These are phyloP conservation scores for Fusarium sp. DNA, from an alignment of 2,329 filamentous ascomycete genomes.

Conservation along the genomic window DNA sequence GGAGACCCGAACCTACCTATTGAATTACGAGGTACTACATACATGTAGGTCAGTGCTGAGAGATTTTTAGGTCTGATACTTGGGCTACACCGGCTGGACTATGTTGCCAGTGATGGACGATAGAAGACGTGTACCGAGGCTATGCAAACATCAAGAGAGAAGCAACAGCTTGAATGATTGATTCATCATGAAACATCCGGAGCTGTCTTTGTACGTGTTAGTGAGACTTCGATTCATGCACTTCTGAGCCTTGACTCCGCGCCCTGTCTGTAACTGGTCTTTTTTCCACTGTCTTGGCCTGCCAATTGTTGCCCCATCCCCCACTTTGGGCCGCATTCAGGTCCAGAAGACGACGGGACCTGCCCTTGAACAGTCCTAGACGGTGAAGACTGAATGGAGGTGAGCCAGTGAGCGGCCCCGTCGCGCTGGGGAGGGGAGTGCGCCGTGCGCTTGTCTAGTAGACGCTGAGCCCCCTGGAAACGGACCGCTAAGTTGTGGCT, in stretches of 20 bases:
- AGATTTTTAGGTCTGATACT: neutral
- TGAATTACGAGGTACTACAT: neutral
- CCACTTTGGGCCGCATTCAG: constrained; percentile 36
- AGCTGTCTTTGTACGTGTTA: neutral
- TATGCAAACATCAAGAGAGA: constrained; percentile 8
- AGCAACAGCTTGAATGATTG: constrained; percentile 6
- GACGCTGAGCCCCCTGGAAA: constrained; percentile 12
- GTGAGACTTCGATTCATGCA: constrained; percentile 11
- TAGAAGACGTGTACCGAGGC: neutral
- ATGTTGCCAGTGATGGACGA: neutral
- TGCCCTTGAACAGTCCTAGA: neutral
- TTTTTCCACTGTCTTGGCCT: constrained; percentile 15
- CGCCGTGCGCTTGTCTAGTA: constrained; percentile 12
- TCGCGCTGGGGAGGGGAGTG: neutral
- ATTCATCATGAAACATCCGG: constrained; percentile 30
- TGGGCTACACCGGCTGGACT: neutral
- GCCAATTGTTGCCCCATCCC: constrained; percentile 32
- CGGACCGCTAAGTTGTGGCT: constrained; percentile 8
- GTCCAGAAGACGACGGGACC: neutral
- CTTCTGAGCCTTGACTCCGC: neutral
- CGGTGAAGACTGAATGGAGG: neutral
- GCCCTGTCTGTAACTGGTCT: constrained; percentile 18
- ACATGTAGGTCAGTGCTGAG: neutral
- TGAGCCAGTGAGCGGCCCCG: neutral
- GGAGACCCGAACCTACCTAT: neutral